These are phyloP conservation scores for Puccinia horiana DNA, from an alignment of 1,284 basidiomycete species.

Conservation along the genomic window DNA sequence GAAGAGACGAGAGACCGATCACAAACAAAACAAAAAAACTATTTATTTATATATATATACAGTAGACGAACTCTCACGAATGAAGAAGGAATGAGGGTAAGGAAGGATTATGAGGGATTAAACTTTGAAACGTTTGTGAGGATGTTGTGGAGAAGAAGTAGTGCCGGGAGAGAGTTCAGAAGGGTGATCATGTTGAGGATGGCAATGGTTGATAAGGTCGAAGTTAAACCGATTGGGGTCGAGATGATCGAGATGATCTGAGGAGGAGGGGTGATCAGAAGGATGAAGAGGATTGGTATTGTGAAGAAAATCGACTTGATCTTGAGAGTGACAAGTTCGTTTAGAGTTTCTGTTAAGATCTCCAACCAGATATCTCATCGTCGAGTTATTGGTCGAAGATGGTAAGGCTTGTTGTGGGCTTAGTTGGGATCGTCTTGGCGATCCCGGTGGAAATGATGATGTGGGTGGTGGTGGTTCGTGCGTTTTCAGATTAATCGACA, in stretches of 20 bases:
- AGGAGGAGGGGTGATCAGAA: background rate
- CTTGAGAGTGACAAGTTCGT: background rate
- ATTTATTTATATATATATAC: too few relatives aligned
- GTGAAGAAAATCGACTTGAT: background rate
- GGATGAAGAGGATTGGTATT: background rate
- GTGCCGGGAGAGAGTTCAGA: background rate
- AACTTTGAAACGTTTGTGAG: constrained; percentile 27
- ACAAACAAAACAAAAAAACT: too few relatives aligned
- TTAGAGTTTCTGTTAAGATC: background rate
- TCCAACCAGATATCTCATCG: background rate
- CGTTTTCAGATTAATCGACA: background rate
- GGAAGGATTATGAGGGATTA: background rate
- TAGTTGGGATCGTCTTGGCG: background rate
- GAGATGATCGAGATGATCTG: background rate
- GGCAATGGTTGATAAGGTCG: constrained; percentile 11
- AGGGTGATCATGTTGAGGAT: background rate
- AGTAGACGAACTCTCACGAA: too few relatives aligned
- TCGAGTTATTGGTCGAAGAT: background rate
- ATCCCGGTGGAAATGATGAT: background rate
- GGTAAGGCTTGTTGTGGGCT: background rate
- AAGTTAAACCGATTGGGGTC: constrained; percentile 1
- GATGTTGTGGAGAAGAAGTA: background rate
- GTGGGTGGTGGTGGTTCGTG: background rate
- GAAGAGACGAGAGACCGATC: too few relatives aligned
- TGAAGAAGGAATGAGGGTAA: background rate